Evolutionary conservation across 2,329 filamentous ascomycete species (phyloP).

Genomic region (Penicillium freii): DNA sequence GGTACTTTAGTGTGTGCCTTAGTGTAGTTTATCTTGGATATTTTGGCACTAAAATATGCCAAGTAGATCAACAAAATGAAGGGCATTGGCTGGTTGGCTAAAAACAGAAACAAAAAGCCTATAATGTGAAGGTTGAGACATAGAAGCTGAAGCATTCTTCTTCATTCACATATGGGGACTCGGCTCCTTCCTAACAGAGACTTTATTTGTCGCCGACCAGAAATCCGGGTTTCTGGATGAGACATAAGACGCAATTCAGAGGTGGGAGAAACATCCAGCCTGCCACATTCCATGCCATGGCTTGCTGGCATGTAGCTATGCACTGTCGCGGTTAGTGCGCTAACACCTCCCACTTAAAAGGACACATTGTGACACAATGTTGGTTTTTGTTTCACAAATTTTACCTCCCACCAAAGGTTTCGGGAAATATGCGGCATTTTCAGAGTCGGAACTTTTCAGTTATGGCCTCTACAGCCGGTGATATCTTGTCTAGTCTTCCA

Average conservation of each 20-base stretch:
- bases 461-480: neutral
- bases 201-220: neutral
- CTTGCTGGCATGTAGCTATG: slow-evolving; percentile 14
- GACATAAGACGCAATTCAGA: neutral
- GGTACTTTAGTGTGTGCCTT: neutral
- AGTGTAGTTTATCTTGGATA: neutral
- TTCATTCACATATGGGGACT: neutral
- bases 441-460: neutral
- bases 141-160: neutral
- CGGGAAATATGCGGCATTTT: slow-evolving; percentile 10
- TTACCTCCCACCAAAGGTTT: slow-evolving; percentile 6
- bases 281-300: slow-evolving; percentile 3
- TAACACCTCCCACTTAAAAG: slow-evolving; percentile 2
- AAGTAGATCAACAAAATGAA: neutral
- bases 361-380: neutral
- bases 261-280: neutral
- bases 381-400: slow-evolving; percentile 14
- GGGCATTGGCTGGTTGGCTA: neutral
- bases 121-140: neutral
- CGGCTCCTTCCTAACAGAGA: neutral
- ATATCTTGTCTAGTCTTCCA: neutral
- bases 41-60: neutral
- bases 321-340: slow-evolving; percentile 13
- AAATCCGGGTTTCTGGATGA: neutral
- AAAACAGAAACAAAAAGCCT: neutral